Base-by-base conservation (phyloP, 73 alveolate species). In the Paramecium octaurelia region DNA sequence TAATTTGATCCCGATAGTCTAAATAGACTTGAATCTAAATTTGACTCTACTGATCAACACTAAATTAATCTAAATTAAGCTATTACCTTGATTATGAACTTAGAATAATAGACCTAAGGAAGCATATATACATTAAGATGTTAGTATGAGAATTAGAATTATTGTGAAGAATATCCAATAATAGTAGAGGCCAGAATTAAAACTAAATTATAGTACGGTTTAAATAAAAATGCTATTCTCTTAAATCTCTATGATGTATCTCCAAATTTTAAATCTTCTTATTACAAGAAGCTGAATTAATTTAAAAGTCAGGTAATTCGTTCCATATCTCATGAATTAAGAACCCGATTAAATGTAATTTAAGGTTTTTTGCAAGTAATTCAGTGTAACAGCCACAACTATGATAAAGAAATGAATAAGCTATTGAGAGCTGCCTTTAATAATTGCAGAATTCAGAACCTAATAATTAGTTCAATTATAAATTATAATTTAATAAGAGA, bases 331-430 rank as follows among this genome's bases (percentile, higher is more conserved):
- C 87, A 73, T 73, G 87, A 73, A 73, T 73, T 73, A 73, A 34
- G 87, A 73, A 73, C 87, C 1, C 35, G 87, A 73, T 73, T 73
- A 73, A 73, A 73, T 73, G 59, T 73, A 4, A 73, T 73, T 35
- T 73, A 73, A 73, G 87, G 87, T 8, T 36, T 73, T 8, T 35
- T 73, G n/a, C 3, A 73, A 73, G 57, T 73, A 73, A 36, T 73
- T 14, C 12, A 64, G 31, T 64, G 46, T 34, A 64, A 64, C 12
- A 64, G 84, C 12, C 4, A 12, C 9, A 64, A 27, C 14, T 64
- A 31, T 24, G 84, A 64, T 64, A 64, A 64, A 64, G 84, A 64
- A 16, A 64, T 48, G 8, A 64, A 34, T 73, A 73, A 73, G 18
- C 38, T 36, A 16, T 73, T 73, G 35, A 73, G 59, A 73, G 87